Conservation (phyloP, 2,329 filamentous ascomycete genomes). For the Alternaria dauci region DNA sequence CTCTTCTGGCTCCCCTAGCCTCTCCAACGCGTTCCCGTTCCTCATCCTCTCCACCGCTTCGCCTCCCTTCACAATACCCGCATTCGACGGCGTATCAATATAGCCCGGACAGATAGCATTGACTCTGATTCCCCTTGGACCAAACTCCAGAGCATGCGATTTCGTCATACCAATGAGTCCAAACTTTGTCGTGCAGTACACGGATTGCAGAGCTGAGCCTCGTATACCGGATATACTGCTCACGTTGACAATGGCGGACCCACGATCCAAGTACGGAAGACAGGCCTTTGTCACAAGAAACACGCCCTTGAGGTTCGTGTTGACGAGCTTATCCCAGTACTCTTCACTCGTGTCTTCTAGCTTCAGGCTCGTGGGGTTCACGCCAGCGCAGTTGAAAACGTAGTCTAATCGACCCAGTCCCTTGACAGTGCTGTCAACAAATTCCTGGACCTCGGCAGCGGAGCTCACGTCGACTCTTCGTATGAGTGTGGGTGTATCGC, state of each 20-base stretch:
- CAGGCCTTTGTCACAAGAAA: conserved; percentile 57
- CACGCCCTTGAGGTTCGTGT: conserved; percentile 57
- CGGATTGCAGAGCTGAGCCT: conserved; percentile 36
- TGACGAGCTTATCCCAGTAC: conserved; percentile 59
- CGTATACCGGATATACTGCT: conserved; percentile 36
- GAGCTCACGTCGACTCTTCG: conserved; percentile 58
- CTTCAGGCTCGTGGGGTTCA: conserved; percentile 57
- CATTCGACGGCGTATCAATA: conserved; percentile 60
- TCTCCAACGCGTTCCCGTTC: conserved; percentile 53
- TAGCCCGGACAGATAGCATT: conserved; percentile 51
- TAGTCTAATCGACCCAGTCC: conserved; percentile 51
- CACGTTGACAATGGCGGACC: conserved; percentile 42
- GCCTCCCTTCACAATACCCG: conserved; percentile 58
- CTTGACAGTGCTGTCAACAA: conserved; percentile 50
- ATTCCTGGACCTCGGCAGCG: conserved; percentile 53
- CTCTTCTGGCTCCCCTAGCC: conserved; percentile 58
- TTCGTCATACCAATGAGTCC: conserved; percentile 48
- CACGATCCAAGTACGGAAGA: conserved; percentile 47
- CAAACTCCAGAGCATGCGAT: conserved; percentile 44
- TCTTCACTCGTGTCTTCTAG: conserved; percentile 55
- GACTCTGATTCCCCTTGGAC: conserved; percentile 40
- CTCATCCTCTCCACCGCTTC: conserved; percentile 54
- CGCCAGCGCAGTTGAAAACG: conserved; percentile 58
- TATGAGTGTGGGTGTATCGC: conserved; percentile 43
- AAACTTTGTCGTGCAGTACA: conserved; percentile 49